Conservation (phyloP, 2,329 filamentous ascomycete genomes). For the Penicillium sp. region DNA sequence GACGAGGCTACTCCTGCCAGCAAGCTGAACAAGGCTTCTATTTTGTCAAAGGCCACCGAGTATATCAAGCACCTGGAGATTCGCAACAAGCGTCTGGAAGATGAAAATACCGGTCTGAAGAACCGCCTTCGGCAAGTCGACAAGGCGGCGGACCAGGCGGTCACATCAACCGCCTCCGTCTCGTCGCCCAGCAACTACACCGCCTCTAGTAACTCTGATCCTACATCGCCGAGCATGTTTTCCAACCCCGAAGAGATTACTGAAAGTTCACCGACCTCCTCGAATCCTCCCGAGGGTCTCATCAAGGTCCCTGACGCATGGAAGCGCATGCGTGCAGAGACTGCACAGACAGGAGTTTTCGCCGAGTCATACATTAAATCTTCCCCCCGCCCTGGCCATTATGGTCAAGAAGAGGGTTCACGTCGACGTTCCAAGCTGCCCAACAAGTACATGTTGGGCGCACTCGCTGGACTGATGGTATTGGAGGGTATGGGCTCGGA, state of each 20-base stretch:
- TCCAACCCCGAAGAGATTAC: slow-evolving; percentile 39
- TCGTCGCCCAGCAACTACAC: slow-evolving; percentile 43
- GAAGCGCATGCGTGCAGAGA: slow-evolving; percentile 41
- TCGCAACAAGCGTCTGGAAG: slow-evolving; percentile 74
- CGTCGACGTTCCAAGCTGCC: slow-evolving; percentile 51
- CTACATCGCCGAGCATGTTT: slow-evolving; percentile 42
- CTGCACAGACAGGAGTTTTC: slow-evolving; percentile 34
- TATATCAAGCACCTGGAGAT: slow-evolving; percentile 94
- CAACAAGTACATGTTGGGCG: slow-evolving; percentile 86
- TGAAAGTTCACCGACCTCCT: slow-evolving; percentile 32
- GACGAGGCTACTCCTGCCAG: slow-evolving; percentile 79
- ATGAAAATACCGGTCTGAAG: slow-evolving; percentile 79
- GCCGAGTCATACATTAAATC: slow-evolving; percentile 42
- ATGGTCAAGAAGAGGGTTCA: slow-evolving; percentile 44
- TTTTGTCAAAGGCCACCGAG: slow-evolving; percentile 91
- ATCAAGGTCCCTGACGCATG: slow-evolving; percentile 46
- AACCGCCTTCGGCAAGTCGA: slow-evolving; percentile 77
- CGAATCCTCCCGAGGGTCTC: slow-evolving; percentile 42
- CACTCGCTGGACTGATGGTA: slow-evolving; percentile 87
- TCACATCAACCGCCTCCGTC: slow-evolving; percentile 37
- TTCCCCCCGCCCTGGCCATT: slow-evolving; percentile 17
- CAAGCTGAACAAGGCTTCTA: slow-evolving; percentile 97
- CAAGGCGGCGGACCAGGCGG: slow-evolving; percentile 49
- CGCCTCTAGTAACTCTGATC: slow-evolving; percentile 36
- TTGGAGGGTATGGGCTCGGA: slow-evolving; percentile 73